phyloP scores from a whole-genome alignment of 2,329 filamentous ascomycete species.

The Amesomyces nigricolor region DNA sequence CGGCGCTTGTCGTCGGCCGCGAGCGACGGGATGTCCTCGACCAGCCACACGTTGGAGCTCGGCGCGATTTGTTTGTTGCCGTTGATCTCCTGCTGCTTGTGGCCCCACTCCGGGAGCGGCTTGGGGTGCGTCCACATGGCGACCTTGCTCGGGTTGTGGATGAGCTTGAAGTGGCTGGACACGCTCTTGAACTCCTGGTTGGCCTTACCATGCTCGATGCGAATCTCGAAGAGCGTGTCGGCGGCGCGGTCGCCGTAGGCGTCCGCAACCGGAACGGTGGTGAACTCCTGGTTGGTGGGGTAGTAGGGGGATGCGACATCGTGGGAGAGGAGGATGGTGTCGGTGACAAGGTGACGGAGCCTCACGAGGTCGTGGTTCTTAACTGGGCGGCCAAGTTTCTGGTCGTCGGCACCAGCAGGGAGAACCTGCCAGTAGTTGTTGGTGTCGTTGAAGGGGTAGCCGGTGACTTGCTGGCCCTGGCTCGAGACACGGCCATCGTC shows the following conservation, averaged over 20 bases:
- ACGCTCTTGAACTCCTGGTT: slow-evolving; percentile 83
- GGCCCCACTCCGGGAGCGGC: slow-evolving; percentile 94
- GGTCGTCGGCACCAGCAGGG: slow-evolving; percentile 57
- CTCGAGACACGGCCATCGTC: slow-evolving; percentile 96
- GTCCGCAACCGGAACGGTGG: slow-evolving; percentile 67
- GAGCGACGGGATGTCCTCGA: slow-evolving; percentile 84
- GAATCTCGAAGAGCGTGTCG: slow-evolving; percentile 89
- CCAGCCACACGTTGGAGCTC: slow-evolving; percentile 89
- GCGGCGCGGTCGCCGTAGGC: slow-evolving; percentile 70
- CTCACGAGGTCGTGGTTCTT: slow-evolving; percentile 81
- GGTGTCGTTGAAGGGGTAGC: slow-evolving; percentile 96
- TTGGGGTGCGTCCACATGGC: slow-evolving; percentile 98
- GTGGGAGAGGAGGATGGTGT: slow-evolving; percentile 83
- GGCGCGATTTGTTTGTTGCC: slow-evolving; percentile 93
- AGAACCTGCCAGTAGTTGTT: slow-evolving; percentile 98
- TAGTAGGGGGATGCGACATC: slow-evolving; percentile 95
- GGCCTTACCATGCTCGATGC: slow-evolving; percentile 78
- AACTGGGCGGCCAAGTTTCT: slow-evolving; percentile 58
- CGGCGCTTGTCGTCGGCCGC: slow-evolving; percentile 66
- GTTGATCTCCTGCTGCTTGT: slow-evolving; percentile 98
- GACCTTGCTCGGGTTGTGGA: slow-evolving; percentile 91
- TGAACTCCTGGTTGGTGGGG: slow-evolving; percentile 98
- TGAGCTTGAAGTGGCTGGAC: slow-evolving; percentile 88
- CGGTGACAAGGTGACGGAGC: slow-evolving; percentile 78
- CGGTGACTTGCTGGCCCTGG: slow-evolving; percentile 96